Evolutionary conservation across 2,329 filamentous ascomycete species (phyloP), one percentile per base, ranked within the genome.

Genomic region (Beauveria bassiana): DNA sequence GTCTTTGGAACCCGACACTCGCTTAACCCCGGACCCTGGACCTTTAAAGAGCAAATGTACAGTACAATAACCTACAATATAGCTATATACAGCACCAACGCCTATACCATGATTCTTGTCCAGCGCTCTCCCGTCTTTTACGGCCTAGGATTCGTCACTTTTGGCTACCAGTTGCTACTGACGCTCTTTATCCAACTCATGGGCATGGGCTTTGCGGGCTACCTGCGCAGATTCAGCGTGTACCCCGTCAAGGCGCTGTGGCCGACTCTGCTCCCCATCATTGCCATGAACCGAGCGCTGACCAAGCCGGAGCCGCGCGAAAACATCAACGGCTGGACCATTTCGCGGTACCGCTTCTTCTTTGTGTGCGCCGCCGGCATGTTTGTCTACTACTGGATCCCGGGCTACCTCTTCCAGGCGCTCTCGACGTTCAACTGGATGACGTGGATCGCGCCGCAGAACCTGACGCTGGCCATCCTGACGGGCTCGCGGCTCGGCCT

Each of bases 31-130:
- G 81, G 81, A 0, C 77, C 75, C 0, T 85, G 85, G 69, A 81
- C 78, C 55, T 79, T 78, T 66, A 86, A 86, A 67, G 83, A 86
- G 68, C 83, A 86, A 66, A 81, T 83, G 74, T 70, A 85, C n/a
- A 80, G 84, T 42, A 80, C 80, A 3, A 81, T 84, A 64, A 83
- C 82, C 75, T 80, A 83, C 55, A 84, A 85, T 68, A 78, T 79
- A 5, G 75, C 75, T 34, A 78, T 73, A 64, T 73, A 73, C 61
- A 69, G 72, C 10, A 78, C 78, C 1, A 80, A 80, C 66, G 79
- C 78, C 3, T 77, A 77, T 67, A 74, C 76, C 65, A 78, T 81
- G 56, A 75, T 80, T 60, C 77, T 76, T 72, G 75, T 75, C 9
- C 79, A 81, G 58, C 69, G 67, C 20, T 69, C 79, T 10, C 75